These are phyloP conservation scores for Senna siamea DNA, from an alignment of 306 rosid genomes.

Conservation along the genomic window DNA sequence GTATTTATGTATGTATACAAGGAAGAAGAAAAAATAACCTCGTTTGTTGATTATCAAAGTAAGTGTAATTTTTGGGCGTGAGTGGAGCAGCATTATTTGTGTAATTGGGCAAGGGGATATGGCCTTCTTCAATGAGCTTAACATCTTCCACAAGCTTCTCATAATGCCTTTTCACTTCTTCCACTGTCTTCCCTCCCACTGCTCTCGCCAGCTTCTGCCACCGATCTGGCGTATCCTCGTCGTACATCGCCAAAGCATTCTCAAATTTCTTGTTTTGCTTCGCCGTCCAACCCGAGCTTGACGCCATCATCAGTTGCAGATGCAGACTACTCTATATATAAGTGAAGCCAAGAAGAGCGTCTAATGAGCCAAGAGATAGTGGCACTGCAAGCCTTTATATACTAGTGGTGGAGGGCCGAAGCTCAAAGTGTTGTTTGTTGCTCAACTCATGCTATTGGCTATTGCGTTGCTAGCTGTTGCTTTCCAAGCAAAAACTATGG, in stretches of 20 bases:
- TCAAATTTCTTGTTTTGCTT: constrained; percentile 83
- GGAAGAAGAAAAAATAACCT: no score
- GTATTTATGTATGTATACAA: no score
- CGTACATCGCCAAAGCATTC: constrained; percentile 77
- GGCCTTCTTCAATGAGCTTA: constrained; percentile 71
- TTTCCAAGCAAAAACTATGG: constrained; percentile 51
- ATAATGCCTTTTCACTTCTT: constrained; percentile 82
- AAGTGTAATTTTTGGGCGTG: neutral
- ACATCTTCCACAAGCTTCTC: constrained; percentile 77
- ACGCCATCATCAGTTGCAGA: constrained; percentile 53
- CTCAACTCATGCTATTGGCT: neutral
- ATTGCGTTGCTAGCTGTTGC: constrained; percentile 40
- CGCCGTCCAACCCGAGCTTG: constrained; percentile 73
- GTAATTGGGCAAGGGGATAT: constrained; percentile 78
- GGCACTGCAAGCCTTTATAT: constrained; percentile 53
- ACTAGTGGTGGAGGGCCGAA: constrained; percentile 36
- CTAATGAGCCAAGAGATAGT: constrained; percentile 48
- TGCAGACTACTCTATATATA: no score
- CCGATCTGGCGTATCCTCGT: constrained; percentile 76
- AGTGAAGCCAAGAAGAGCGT: no score
- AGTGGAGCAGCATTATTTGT: constrained; percentile 33
- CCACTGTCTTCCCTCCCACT: constrained; percentile 85
- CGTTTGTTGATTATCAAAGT: constrained; percentile 57
- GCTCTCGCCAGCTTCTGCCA: constrained; percentile 83
- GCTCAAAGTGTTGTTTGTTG: constrained; percentile 14